Percentiles rank a stretch among this genome's conserved stretches.
Conservation (phyloP, 2,329 filamentous ascomycete genomes). For the Monosporascus ibericus region DNA sequence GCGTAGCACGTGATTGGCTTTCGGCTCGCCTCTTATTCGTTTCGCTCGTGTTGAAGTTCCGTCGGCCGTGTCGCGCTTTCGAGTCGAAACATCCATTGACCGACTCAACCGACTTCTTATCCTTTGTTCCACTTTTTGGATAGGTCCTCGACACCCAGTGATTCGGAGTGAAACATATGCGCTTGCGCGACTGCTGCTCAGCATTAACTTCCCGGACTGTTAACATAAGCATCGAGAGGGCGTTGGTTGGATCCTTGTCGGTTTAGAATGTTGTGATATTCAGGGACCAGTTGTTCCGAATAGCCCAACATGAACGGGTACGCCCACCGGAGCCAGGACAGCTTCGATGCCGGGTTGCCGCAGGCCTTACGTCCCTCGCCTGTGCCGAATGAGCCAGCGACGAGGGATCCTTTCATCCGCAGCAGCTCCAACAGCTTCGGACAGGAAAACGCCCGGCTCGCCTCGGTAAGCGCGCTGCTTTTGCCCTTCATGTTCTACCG, state of each 20-base stretch:
- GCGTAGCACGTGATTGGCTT: neutral
- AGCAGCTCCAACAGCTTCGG: slow-evolving; percentile 50
- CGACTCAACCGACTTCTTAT: neutral
- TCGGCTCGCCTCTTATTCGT: neutral
- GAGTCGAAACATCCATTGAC: neutral
- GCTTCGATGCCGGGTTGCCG: slow-evolving; percentile 15
- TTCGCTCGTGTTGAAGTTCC: neutral
- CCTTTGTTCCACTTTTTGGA: neutral
- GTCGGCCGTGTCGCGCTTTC: neutral
- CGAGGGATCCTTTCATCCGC: slow-evolving; percentile 54
- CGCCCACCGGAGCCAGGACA: slow-evolving; percentile 14
- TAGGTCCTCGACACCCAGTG: neutral
- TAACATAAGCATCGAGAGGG: too few species aligned
- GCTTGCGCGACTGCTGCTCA: neutral
- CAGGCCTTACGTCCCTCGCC: slow-evolving; percentile 22
- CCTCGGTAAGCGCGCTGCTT: slow-evolving; percentile 42
- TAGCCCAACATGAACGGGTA: slow-evolving; percentile 23
- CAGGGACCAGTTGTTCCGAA: slow-evolving; percentile 7
- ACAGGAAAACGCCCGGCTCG: slow-evolving; percentile 47
- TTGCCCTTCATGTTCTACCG: neutral
- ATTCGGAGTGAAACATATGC: neutral
- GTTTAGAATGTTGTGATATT: neutral
- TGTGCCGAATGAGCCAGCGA: slow-evolving; percentile 38
- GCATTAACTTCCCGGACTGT: too few species aligned
- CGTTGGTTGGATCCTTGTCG: neutral